Evolutionary conservation across 352 stramenopile species (phyloP).

Genomic region (Globisporangium barbulae): DNA sequence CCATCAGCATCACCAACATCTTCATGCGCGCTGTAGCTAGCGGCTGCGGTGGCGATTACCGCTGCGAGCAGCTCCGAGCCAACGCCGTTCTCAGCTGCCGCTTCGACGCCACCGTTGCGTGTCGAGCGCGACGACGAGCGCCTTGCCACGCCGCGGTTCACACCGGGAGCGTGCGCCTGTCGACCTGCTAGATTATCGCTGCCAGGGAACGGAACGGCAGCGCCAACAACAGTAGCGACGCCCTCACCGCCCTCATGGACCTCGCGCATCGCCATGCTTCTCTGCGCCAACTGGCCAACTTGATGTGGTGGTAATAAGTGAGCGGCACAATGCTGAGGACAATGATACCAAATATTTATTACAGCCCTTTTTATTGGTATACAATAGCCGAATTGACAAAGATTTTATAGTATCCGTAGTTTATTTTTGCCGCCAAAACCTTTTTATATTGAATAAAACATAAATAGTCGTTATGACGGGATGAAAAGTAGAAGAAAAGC

Average conservation of each 20-base stretch:
- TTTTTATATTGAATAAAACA: background rate
- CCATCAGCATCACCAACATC: background rate
- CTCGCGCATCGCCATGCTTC: slow-evolving; percentile 1
- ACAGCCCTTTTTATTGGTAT: background rate
- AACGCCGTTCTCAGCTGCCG: background rate
- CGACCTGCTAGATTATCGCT: background rate
- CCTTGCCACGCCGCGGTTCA: background rate
- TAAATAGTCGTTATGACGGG: background rate
- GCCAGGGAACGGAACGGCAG: background rate
- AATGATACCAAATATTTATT: background rate
- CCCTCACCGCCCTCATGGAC: background rate
- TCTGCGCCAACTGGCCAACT: background rate
- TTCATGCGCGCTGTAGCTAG: background rate
- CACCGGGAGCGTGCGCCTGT: background rate
- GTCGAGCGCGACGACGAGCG: background rate
- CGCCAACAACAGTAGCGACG: background rate
- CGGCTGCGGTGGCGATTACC: background rate
- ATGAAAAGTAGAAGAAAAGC: background rate
- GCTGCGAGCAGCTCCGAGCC: background rate
- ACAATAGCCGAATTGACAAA: background rate
- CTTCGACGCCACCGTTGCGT: background rate
- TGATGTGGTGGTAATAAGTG: background rate
- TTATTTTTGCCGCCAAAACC: background rate
- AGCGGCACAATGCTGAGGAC: background rate
- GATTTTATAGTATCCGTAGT: too few species aligned